Percentiles rank a stretch among this genome's conserved stretches.
Conservation (phyloP, 495 filamentous ascomycete species). For the Astrothelium macrocarpum region DNA sequence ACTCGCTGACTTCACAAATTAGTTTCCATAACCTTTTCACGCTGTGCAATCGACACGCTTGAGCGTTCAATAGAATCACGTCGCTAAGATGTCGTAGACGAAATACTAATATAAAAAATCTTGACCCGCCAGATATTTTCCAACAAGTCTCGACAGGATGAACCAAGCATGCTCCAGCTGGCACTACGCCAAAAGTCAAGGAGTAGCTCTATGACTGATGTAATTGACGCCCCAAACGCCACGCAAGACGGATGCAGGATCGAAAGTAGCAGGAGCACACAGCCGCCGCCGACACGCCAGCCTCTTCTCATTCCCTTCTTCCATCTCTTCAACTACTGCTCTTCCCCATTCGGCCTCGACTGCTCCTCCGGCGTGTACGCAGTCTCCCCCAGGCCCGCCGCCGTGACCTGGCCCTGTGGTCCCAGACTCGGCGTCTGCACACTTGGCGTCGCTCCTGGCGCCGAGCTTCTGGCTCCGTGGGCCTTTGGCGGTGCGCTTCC, state of each 20-base stretch:
- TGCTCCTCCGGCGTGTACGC: conserved; percentile 54
- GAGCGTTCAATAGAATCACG: no score
- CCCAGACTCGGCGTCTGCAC: conserved; percentile 32
- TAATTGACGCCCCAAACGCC: not conserved
- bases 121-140: not conserved
- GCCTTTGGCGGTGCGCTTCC: conserved; percentile 24
- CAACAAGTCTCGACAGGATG: not conserved
- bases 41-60: no score
- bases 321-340: not conserved
- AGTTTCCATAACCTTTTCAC: no score
- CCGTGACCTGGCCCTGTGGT: conserved; percentile 40
- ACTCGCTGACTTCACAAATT: no score
- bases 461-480: conserved; percentile 26
- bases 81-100: no score
- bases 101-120: no score
- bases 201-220: not conserved
- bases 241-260: not conserved
- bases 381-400: conserved; percentile 54
- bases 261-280: not conserved
- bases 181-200: not conserved
- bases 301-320: not conserved
- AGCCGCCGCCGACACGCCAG: not conserved
- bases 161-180: not conserved
- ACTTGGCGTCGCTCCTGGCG: conserved; percentile 33
- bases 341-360: not conserved